These are phyloP conservation scores for Zygoascus meyerae DNA, from an alignment of 1,139 yeast species.

Conservation along the genomic window DNA sequence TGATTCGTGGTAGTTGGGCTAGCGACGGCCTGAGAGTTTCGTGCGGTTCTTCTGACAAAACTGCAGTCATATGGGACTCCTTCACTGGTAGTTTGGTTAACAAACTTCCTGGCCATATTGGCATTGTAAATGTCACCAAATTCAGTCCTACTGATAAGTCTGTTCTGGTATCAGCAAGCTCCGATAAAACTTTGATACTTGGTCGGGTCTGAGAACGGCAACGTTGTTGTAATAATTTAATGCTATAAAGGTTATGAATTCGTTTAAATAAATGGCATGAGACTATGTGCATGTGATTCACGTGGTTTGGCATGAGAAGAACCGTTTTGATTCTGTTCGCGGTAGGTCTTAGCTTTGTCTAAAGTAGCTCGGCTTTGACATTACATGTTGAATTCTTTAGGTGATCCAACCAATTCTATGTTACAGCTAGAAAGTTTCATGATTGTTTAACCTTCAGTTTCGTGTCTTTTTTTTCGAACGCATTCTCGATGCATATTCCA, in stretches of 20 bases:
- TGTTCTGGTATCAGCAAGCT: constrained; percentile 23
- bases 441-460: not conserved
- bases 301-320: not conserved
- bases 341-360: too few relatives aligned
- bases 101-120: constrained; percentile 55
- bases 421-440: not conserved
- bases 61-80: constrained; percentile 59
- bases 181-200: constrained; percentile 24
- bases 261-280: not conserved
- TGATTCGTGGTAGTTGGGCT: constrained; percentile 47
- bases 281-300: not conserved
- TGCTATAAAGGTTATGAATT: not conserved
- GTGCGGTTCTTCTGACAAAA: constrained; percentile 60
- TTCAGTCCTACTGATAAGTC: constrained; percentile 30
- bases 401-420: not conserved
- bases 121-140: constrained; percentile 56
- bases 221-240: not conserved
- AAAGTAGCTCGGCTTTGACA: too few relatives aligned
- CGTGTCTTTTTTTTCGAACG: constrained; percentile 14
- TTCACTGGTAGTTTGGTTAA: constrained; percentile 43
- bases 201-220: constrained; percentile 1
- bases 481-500: constrained; percentile 57
- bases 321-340: too few relatives aligned
- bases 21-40: constrained; percentile 37
- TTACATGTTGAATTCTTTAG: too few relatives aligned